Evolutionary conservation across 495 filamentous ascomycete genomes (phyloP).

Genomic region (Trichoderma reesei): DNA sequence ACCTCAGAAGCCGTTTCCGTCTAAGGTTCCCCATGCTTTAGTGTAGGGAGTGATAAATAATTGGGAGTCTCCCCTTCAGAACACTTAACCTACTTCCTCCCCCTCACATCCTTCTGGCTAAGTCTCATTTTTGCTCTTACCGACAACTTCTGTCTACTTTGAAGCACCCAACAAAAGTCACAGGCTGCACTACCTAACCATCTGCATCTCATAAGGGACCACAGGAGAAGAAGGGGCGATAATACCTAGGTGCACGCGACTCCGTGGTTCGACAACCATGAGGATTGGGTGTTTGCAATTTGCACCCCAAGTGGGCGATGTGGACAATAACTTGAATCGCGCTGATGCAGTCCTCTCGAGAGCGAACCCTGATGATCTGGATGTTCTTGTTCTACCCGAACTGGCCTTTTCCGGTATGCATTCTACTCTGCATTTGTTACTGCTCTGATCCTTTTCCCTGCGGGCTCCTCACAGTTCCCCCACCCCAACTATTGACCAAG

Average conservation of each 20-base stretch:
- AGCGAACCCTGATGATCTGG: conserved; percentile 42
- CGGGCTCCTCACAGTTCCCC: background rate
- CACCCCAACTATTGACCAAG: background rate
- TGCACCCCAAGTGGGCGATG: conserved; percentile 59
- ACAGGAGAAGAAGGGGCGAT: too few relatives aligned
- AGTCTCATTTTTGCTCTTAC: too few relatives aligned
- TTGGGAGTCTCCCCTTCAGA: background rate
- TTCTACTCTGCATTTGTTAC: background rate
- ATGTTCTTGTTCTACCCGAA: conserved; percentile 77
- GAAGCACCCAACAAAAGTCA: too few relatives aligned
- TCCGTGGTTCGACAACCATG: conserved; percentile 46
- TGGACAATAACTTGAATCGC: conserved; percentile 62
- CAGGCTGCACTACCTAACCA: too few relatives aligned
- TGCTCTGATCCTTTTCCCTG: background rate
- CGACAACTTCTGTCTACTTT: too few relatives aligned
- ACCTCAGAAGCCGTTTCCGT: background rate
- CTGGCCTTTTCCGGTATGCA: conserved; percentile 74
- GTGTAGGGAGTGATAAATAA: background rate
- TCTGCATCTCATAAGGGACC: too few relatives aligned
- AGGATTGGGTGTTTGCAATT: conserved; percentile 78
- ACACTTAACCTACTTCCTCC: background rate
- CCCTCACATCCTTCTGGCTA: background rate
- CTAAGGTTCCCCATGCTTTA: background rate
- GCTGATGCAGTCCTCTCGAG: conserved; percentile 61
- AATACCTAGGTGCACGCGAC: too few relatives aligned